Evolutionary conservation across 257 asterid species (phyloP).

Genomic region (Solanum ossicruentum): DNA sequence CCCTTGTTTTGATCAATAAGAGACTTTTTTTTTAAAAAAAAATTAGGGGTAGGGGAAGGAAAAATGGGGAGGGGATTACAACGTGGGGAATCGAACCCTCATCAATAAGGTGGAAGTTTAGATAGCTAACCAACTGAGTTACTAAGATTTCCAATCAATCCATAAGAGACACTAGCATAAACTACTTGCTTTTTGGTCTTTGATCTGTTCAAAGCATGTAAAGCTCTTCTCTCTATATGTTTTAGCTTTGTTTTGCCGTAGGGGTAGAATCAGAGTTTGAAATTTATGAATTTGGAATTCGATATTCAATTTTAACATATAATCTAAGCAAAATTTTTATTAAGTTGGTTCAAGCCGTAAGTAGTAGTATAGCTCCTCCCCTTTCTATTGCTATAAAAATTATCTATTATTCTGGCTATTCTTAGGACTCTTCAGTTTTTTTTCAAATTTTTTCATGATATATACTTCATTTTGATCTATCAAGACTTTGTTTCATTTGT

Average conservation of each 20-base stretch:
- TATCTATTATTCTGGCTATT: background rate
- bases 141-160: too few species aligned
- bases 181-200: background rate
- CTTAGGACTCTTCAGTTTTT: background rate
- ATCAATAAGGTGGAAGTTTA: too few species aligned
- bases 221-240: background rate
- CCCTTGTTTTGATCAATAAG: background rate
- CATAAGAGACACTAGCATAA: background rate
- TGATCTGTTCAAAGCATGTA: background rate
- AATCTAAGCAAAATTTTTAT: background rate
- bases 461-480: background rate
- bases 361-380: background rate
- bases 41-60: too few species aligned
- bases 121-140: too few species aligned
- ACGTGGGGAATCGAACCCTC: too few species aligned
- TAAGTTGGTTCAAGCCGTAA: background rate
- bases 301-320: background rate
- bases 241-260: background rate
- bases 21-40: too few species aligned
- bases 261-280: background rate
- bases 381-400: background rate
- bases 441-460: background rate
- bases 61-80: too few species aligned
- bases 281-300: background rate
- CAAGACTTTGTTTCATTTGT: constrained; percentile 1